phyloP scores from a whole-genome alignment of 2,329 filamentous ascomycete genomes.

The Aspergillus fischeri region DNA sequence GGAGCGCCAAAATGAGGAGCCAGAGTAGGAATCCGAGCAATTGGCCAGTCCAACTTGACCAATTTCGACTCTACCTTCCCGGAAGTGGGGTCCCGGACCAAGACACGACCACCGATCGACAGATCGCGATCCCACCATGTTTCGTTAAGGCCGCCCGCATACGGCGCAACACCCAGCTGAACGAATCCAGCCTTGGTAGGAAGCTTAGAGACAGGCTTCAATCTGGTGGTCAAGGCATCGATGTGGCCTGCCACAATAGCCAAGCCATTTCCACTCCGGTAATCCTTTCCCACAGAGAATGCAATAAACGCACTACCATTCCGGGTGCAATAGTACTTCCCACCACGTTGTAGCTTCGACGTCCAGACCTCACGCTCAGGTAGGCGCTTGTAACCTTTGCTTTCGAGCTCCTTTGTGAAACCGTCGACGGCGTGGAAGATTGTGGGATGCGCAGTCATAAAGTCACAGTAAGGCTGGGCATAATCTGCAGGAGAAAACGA shows the following conservation, averaged over 20 bases:
- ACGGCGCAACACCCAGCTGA: constrained; percentile 87
- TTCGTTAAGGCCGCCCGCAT: constrained; percentile 77
- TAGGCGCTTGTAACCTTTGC: constrained; percentile 69
- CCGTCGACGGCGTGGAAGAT: constrained; percentile 85
- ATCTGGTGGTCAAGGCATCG: constrained; percentile 81
- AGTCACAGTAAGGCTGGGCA: constrained; percentile 79
- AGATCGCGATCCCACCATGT: constrained; percentile 99
- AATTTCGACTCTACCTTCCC: constrained; percentile 77
- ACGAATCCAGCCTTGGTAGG: constrained; percentile 80
- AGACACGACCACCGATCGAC: constrained; percentile 80
- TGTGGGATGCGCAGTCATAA: constrained; percentile 85
- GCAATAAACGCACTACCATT: constrained; percentile 84
- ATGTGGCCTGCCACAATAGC: constrained; percentile 90
- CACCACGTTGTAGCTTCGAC: constrained; percentile 66
- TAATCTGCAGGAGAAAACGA: constrained; percentile 54
- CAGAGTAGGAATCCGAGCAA: constrained; percentile 85
- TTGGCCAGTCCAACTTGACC: constrained; percentile 90
- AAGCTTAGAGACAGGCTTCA: constrained; percentile 87
- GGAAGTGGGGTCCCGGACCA: constrained; percentile 67
- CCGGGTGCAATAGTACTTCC: constrained; percentile 83
- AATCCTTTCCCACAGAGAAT: constrained; percentile 75
- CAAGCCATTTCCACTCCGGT: constrained; percentile 78
- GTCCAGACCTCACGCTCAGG: constrained; percentile 76
- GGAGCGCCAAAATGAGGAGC: constrained; percentile 88
- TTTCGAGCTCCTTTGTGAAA: constrained; percentile 68